A percentile compares a stretch with the other conserved stretches of the same genome.
phyloP scores from a whole-genome alignment of 176 grass and related monocot species.

The Oryza punctata region DNA sequence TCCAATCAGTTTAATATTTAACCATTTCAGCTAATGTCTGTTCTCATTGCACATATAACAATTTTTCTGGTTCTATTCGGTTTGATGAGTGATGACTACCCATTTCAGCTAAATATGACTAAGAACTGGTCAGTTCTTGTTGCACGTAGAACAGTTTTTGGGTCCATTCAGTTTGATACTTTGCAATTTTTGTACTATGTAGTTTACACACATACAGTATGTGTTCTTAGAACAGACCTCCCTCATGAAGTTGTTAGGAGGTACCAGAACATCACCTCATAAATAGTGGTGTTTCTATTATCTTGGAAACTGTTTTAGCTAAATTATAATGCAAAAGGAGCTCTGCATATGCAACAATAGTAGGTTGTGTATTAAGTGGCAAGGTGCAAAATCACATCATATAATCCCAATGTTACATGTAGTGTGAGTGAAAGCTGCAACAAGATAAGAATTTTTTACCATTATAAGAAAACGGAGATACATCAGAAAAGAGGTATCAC shows the following conservation, averaged over 20 bases:
- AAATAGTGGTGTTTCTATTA: neutral
- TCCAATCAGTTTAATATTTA: neutral
- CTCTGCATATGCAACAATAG: neutral
- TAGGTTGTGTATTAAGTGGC: neutral
- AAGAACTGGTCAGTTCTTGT: neutral
- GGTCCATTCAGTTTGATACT: neutral
- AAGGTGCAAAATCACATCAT: conserved; percentile 1
- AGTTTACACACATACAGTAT: neutral
- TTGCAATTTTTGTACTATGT: neutral
- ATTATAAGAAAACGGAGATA: conserved; percentile 20
- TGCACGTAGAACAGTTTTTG: neutral
- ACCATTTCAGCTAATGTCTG: conserved; percentile 20
- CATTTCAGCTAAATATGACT: neutral
- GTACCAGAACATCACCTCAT: neutral
- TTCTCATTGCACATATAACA: neutral
- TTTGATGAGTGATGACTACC: neutral
- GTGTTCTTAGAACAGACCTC: neutral
- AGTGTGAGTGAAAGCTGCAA: conserved; percentile 16
- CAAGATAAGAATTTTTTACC: neutral
- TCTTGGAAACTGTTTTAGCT: neutral
- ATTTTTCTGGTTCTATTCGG: neutral
- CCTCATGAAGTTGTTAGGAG: neutral
- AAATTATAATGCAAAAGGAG: neutral
- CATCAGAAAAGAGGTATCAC: neutral
- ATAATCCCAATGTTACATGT: neutral